Base-by-base conservation (phyloP, 2,329 filamentous ascomycete genomes). In the Botrytis aclada region DNA sequence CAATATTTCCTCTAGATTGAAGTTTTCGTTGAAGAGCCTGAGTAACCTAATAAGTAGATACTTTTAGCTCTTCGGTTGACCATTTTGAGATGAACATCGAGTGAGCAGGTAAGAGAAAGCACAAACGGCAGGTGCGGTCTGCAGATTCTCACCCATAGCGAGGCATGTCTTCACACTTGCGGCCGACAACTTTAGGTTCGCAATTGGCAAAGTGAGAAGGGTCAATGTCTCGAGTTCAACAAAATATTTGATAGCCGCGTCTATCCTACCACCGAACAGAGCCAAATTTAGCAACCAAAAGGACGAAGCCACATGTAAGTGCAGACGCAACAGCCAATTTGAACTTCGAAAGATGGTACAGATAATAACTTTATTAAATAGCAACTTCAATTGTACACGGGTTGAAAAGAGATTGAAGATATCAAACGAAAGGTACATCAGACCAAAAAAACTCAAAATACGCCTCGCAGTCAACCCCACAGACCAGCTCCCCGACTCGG, bases 391-490 rank as follows among this genome's bases (percentile, higher is more conserved):
- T 54, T 29, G 14, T 16, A 51, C 25, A 18, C 1, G 7, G 14
- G 29, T 29, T 34, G 29, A 37, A 8, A 34, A 37, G 3, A 47
- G 37, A 34, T 22, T 1, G 14, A 39, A 29, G 7, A 51, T 20
- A 54, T 25, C 29, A 47, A 65, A 32, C 10, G 41, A 14, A 47
- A 65, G 8, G 43, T 12, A 67, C 22, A 56, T 56, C 45, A 16
- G 25, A 29, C 14, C 32, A 16, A 20, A 8, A 22, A 54, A 39
- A 67, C 25, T 67, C 32, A 51, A 39, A 71, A 45, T 66, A 39
- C 3, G 61, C 61, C 70, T 71, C 37, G 62, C 47, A 65, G 47
- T 71, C 61, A 71, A 71, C 70, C 70, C 62, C 47, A 66, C 29
- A 66, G 29, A 47, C 20, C 61, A 29, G 45, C 29, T 14, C 34